These are phyloP conservation scores for Durusdinium trenchii DNA, from an alignment of 73 alveolate species.

Conservation along the genomic window DNA sequence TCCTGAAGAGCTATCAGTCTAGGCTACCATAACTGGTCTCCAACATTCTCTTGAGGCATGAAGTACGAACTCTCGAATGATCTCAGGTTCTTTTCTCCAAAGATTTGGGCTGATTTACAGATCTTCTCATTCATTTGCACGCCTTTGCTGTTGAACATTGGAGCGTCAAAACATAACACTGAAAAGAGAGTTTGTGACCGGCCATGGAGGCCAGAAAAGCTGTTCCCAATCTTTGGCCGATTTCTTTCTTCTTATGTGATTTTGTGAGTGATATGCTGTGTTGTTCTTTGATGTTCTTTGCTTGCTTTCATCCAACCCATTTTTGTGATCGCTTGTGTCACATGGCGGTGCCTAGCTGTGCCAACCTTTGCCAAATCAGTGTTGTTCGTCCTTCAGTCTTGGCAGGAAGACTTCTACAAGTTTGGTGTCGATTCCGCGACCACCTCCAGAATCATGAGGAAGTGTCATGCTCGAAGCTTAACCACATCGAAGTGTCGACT, in stretches of 20 bases:
- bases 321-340: neutral
- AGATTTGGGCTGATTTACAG: no score
- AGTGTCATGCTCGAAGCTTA: slow-evolving; percentile 42
- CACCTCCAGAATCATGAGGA: slow-evolving; percentile 70
- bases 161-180: no score
- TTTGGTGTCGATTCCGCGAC: slow-evolving; percentile 82
- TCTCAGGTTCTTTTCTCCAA: no score
- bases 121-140: no score
- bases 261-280: neutral
- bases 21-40: no score
- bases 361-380: neutral
- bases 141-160: no score
- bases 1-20: no score
- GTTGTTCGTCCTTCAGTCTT: neutral
- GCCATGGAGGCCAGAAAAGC: no score
- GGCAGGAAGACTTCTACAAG: slow-evolving; percentile 73
- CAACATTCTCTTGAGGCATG: no score
- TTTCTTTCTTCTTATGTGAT: no score
- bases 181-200: no score
- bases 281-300: neutral
- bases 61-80: no score
- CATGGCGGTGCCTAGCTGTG: neutral
- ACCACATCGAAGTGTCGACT: neutral
- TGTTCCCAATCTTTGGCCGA: neutral
- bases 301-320: neutral